phyloP scores from a whole-genome alignment of 2,329 filamentous ascomycete genomes.

The Geoglossum cookeanum region DNA sequence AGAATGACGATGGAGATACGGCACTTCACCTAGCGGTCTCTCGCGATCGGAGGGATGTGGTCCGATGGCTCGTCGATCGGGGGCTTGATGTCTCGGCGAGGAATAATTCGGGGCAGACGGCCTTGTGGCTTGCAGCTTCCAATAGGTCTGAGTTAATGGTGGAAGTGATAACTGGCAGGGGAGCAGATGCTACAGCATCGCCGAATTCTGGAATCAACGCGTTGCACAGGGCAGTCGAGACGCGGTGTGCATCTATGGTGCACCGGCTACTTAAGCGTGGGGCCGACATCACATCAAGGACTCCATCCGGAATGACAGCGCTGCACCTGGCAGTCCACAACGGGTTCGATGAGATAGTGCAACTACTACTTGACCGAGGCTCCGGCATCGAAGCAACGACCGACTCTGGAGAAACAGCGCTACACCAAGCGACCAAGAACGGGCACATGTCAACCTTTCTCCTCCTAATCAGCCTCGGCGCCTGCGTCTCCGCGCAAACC shows the following conservation, averaged over 20 bases:
- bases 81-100: not conserved
- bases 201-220: not conserved
- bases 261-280: not conserved
- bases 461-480: not conserved
- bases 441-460: not conserved
- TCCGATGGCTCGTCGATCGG: not conserved
- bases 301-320: not conserved
- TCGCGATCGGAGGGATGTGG: not conserved
- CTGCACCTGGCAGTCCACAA: conserved; percentile 2
- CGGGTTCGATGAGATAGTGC: not conserved
- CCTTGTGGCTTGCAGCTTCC: not conserved
- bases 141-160: not conserved
- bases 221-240: not conserved
- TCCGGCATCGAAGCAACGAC: not conserved
- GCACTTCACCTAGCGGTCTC: not conserved
- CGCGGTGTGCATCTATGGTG: not conserved
- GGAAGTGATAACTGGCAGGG: not conserved
- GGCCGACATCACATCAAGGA: not conserved
- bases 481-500: not conserved
- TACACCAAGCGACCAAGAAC: conserved; percentile 2
- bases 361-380: conserved; percentile 4
- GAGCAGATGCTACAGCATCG: not conserved
- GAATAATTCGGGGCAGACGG: not conserved
- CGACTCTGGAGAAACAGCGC: not conserved
- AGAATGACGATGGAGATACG: not conserved